These are phyloP conservation scores for Silene conica DNA, from an alignment of 148 eudicot genomes.

Conservation along the genomic window DNA sequence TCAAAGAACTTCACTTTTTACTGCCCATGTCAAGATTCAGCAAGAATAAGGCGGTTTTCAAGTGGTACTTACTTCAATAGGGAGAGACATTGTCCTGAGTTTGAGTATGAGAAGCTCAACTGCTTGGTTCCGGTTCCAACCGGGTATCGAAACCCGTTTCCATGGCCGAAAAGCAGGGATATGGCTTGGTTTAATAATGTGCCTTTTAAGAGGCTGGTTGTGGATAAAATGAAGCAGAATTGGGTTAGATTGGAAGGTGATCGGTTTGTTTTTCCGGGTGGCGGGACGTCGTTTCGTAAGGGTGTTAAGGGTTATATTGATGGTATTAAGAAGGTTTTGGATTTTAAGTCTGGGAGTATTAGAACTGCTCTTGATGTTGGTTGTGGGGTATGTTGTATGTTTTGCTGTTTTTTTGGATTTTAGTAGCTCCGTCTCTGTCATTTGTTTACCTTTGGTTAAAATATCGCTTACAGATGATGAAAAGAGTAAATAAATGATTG, in stretches of 20 bases:
- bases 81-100: conserved; percentile 63
- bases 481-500: too few relatives aligned
- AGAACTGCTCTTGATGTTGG: conserved; percentile 57
- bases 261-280: conserved; percentile 47
- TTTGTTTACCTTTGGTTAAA: not conserved
- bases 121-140: conserved; percentile 49
- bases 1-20: conserved; percentile 36
- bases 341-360: conserved; percentile 36
- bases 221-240: conserved; percentile 40
- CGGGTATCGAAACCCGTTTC: conserved; percentile 45
- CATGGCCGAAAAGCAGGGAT: conserved; percentile 56
- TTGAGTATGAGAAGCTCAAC: conserved; percentile 25
- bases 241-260: conserved; percentile 50
- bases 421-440: not conserved
- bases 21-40: conserved; percentile 44
- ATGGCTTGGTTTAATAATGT: conserved; percentile 56
- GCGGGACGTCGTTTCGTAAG: conserved; percentile 47
- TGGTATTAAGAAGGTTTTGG: conserved; percentile 33
- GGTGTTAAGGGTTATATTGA: conserved; percentile 44
- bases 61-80: conserved; percentile 23
- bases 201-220: conserved; percentile 35
- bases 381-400: conserved; percentile 43
- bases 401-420: too few relatives aligned
- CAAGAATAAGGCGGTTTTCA: conserved; percentile 16
- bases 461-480: too few relatives aligned